Conservation (phyloP, 305 asterid genomes). For the Fraxinus sp. region DNA sequence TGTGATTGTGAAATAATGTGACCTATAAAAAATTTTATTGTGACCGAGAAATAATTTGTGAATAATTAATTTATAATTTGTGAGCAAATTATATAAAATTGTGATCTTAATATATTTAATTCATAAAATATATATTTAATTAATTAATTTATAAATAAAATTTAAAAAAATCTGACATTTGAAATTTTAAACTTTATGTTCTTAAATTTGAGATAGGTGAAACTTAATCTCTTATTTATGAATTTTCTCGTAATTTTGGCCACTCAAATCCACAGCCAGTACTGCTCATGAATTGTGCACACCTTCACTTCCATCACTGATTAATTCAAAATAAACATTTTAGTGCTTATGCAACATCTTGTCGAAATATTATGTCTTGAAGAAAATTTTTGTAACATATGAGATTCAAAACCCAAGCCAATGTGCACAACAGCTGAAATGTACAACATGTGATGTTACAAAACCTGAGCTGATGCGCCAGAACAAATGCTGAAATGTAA, state of each 20-base stretch:
- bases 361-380: not conserved
- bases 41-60: no score
- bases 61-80: no score
- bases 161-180: no score
- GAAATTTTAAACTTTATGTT: no score
- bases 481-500: not conserved
- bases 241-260: not conserved
- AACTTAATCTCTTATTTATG: no score
- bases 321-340: not conserved
- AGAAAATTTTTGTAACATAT: not conserved
- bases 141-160: no score
- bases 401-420: not conserved
- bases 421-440: not conserved
- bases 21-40: no score
- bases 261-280: not conserved
- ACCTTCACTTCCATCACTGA: not conserved
- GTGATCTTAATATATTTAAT: no score
- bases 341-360: not conserved
- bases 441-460: not conserved
- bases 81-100: no score
- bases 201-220: no score
- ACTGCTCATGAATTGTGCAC: not conserved
- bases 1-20: no score
- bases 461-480: constrained; percentile 5
- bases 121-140: no score